Evolutionary conservation across 1,284 basidiomycete genomes (phyloP).

Genomic region (Ganoderma lingzhi): DNA sequence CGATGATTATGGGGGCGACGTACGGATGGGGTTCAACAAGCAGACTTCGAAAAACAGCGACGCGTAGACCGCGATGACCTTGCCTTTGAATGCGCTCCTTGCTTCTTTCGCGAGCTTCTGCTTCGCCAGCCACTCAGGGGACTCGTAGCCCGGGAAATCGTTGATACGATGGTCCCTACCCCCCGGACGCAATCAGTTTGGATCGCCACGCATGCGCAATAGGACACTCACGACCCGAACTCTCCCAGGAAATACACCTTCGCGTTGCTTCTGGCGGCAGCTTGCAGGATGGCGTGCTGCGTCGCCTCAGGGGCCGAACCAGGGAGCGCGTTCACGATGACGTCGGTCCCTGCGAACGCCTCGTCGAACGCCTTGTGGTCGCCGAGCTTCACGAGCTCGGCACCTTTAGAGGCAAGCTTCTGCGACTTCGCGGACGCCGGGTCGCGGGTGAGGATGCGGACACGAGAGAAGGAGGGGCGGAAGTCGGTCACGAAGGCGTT

Average conservation of each 20-base stretch:
- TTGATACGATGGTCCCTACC: constrained; percentile 40
- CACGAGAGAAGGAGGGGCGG: constrained; percentile 26
- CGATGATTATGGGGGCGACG: not conserved
- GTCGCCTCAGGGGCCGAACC: constrained; percentile 20
- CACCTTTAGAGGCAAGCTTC: constrained; percentile 36
- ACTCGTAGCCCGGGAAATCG: constrained; percentile 39
- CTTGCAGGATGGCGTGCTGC: constrained; percentile 34
- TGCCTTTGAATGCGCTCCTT: constrained; percentile 31
- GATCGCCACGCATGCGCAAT: not conserved
- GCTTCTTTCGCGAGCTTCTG: constrained; percentile 31
- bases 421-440: constrained; percentile 32
- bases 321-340: constrained; percentile 37
- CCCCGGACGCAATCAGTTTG: not conserved
- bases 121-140: constrained; percentile 37
- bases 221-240: constrained; percentile 39
- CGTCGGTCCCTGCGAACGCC: constrained; percentile 37
- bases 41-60: constrained; percentile 38
- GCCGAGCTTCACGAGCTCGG: constrained; percentile 31
- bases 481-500: constrained; percentile 25
- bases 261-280: constrained; percentile 34
- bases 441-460: constrained; percentile 38
- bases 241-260: constrained; percentile 43
- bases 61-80: constrained; percentile 40
- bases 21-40: constrained; percentile 4
- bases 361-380: constrained; percentile 18